phyloP scores from a whole-genome alignment of 1,284 basidiomycete species.

The Ceratobasidium sp. region DNA sequence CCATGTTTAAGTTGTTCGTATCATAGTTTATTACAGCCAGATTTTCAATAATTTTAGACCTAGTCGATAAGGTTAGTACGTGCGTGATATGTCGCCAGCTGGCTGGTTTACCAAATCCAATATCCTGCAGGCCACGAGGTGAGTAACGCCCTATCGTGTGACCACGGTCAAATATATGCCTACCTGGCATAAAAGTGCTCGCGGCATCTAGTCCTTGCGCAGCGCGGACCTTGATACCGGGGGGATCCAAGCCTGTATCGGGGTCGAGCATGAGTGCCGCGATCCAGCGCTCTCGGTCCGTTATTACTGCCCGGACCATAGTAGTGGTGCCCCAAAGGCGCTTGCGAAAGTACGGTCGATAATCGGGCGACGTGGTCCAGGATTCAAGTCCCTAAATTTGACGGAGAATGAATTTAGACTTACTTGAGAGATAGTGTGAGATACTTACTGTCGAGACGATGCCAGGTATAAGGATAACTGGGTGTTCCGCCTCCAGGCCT shows the following conservation, averaged over 20 bases:
- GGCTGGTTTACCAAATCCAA: slow-evolving; percentile 89
- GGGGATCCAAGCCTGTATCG: slow-evolving; percentile 88
- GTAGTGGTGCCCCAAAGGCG: slow-evolving; percentile 82
- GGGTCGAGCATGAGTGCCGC: slow-evolving; percentile 89
- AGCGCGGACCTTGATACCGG: slow-evolving; percentile 87
- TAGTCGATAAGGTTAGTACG: slow-evolving; percentile 45
- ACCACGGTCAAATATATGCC: background rate
- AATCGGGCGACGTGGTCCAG: slow-evolving; percentile 83
- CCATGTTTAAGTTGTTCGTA: slow-evolving; percentile 85
- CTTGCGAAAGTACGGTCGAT: slow-evolving; percentile 80
- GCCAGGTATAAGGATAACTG: slow-evolving; percentile 41
- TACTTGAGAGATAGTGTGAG: background rate
- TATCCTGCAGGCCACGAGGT: slow-evolving; percentile 58
- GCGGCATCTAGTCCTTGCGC: slow-evolving; percentile 75
- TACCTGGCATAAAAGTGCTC: slow-evolving; percentile 47
- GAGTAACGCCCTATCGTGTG: background rate
- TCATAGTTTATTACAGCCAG: slow-evolving; percentile 91
- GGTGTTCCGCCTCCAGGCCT: slow-evolving; percentile 40
- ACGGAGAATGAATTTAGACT: background rate
- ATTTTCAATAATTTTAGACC: slow-evolving; percentile 93
- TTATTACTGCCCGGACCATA: slow-evolving; percentile 87
- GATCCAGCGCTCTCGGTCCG: slow-evolving; percentile 89
- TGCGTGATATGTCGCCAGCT: slow-evolving; percentile 20
- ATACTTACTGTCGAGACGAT: slow-evolving; percentile 41
- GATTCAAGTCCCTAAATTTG: slow-evolving; percentile 73